Percentiles rank a stretch among this genome's conserved stretches.
Evolutionary conservation across 768 basidiomycete species (phyloP).

Genomic region (Chalciporus sphaerocephalus): DNA sequence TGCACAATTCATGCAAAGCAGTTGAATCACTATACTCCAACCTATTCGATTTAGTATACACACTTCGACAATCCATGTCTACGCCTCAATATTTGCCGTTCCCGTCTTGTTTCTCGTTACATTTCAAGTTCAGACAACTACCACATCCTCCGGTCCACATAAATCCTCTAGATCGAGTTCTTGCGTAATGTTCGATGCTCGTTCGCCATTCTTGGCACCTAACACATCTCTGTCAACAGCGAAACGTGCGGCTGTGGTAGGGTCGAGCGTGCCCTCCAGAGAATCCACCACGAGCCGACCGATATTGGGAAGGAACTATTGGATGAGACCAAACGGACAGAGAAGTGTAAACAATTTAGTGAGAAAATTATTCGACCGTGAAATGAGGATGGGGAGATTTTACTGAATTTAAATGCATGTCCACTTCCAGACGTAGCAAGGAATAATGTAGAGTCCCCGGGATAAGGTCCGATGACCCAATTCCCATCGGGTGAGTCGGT

Average conservation of each 20-base stretch:
- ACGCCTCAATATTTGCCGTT: too few species aligned
- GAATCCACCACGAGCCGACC: conserved; percentile 73
- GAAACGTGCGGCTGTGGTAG: conserved; percentile 55
- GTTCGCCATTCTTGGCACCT: conserved; percentile 20
- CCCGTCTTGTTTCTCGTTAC: too few species aligned
- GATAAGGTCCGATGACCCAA: conserved; percentile 83
- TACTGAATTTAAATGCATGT: conserved; percentile 75
- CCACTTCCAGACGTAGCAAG: conserved; percentile 88
- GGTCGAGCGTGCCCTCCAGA: conserved; percentile 59
- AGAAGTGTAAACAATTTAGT: neutral
- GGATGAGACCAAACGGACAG: neutral
- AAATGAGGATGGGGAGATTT: neutral
- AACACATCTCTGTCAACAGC: conserved; percentile 46
- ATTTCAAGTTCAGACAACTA: neutral
- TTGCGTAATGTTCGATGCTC: conserved; percentile 11
- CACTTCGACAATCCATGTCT: too few species aligned
- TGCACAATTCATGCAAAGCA: too few species aligned
- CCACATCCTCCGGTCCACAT: conserved; percentile 46
- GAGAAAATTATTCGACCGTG: neutral
- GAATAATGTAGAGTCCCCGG: conserved; percentile 53
- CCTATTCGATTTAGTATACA: too few species aligned
- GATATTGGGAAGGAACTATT: conserved; percentile 81
- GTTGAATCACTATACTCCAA: too few species aligned
- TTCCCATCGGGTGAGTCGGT: conserved; percentile 82
- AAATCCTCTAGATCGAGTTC: conserved; percentile 48